phyloP scores from a whole-genome alignment of 306 rosid genomes.

The Cucurbita argyrosperma region DNA sequence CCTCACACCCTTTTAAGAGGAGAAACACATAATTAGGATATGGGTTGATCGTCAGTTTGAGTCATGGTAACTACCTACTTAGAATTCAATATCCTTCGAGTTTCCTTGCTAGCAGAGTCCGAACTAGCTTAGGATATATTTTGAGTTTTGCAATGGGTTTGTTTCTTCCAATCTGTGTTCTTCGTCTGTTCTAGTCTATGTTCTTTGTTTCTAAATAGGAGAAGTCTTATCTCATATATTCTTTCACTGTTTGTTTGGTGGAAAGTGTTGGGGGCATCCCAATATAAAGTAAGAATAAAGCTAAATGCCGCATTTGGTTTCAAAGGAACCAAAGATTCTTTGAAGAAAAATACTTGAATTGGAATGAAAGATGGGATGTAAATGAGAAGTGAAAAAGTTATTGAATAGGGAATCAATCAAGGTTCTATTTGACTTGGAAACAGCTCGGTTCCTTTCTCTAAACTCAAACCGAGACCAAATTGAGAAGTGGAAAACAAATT shows the following conservation, averaged over 20 bases:
- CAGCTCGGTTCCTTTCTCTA: too few species aligned
- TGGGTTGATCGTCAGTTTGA: background rate
- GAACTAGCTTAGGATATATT: too few species aligned
- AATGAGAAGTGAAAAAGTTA: too few species aligned
- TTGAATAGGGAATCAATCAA: too few species aligned
- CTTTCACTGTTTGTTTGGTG: background rate
- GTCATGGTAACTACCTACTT: background rate
- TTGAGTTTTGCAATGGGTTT: background rate
- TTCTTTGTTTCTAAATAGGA: background rate
- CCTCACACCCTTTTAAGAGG: too few species aligned
- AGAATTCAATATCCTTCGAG: background rate
- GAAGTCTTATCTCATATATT: background rate
- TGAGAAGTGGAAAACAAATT: too few species aligned
- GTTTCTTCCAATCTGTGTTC: background rate
- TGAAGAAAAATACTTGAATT: background rate
- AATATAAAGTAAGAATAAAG: background rate
- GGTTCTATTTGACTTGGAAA: too few species aligned
- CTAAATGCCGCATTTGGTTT: background rate
- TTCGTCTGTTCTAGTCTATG: background rate
- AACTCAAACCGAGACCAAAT: too few species aligned
- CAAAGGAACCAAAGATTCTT: background rate
- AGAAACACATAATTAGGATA: too few species aligned
- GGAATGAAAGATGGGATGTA: background rate
- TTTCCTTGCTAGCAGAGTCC: background rate
- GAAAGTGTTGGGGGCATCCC: background rate